Conservation (phyloP, 1,139 yeast species). For the Suhomyces anneliseae region DNA sequence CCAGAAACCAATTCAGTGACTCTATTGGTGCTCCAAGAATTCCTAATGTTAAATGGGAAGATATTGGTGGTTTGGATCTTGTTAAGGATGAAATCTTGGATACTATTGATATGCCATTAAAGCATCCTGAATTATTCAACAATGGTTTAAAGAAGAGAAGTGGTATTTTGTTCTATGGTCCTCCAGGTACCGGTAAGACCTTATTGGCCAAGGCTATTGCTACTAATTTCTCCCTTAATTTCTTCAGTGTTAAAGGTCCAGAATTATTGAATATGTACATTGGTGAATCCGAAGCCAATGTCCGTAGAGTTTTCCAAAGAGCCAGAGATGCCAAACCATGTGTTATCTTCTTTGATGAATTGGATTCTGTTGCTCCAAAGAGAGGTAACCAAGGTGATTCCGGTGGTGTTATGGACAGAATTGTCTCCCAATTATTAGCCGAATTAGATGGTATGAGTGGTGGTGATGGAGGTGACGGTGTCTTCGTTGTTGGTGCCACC, state of each 20-base stretch:
- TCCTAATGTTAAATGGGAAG: conserved; percentile 94
- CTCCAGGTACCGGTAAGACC: conserved; percentile 98
- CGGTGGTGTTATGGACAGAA: conserved; percentile 98
- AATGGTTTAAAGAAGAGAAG: conserved; percentile 90
- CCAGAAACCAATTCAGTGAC: conserved; percentile 85
- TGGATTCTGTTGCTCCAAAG: conserved; percentile 97
- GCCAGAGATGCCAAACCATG: conserved; percentile 98
- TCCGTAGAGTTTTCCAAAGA: conserved; percentile 85
- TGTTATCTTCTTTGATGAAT: conserved; percentile 93
- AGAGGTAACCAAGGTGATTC: conserved; percentile 98
- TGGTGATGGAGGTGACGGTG: conserved; percentile 73
- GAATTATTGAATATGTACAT: conserved; percentile 94
- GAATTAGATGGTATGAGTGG: conserved; percentile 96
- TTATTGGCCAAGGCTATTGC: conserved; percentile 95
- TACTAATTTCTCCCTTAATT: conserved; percentile 87
- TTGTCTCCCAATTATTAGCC: conserved; percentile 90
- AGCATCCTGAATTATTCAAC: conserved; percentile 84
- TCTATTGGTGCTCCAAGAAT: conserved; percentile 97
- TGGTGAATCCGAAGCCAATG: conserved; percentile 98
- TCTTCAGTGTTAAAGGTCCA: conserved; percentile 95
- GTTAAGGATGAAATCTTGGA: conserved; percentile 92
- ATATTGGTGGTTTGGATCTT: conserved; percentile 85
- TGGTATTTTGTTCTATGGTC: conserved; percentile 93
- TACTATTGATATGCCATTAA: conserved; percentile 93
- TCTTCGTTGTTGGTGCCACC: conserved; percentile 96